Evolutionary conservation across 2,329 filamentous ascomycete genomes (phyloP), one percentile per base, ranked within the genome.

Genomic region (Graphilbum sp.): DNA sequence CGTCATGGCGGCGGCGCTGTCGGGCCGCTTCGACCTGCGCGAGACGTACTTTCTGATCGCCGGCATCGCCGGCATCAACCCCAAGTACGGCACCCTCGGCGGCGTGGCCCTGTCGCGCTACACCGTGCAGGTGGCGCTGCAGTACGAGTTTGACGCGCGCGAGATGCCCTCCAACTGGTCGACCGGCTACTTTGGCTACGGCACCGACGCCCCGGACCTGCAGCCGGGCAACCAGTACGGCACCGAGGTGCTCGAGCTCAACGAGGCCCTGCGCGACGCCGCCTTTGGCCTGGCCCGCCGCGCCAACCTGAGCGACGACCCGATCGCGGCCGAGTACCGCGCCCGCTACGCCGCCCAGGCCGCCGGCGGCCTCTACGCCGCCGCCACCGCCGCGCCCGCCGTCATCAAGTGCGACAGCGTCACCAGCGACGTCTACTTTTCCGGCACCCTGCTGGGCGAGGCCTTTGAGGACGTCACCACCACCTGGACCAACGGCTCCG

Each of bases 11-110:
- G 61, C 85, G 10, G 60, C 70, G n/a, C 63, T 76, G 13, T 79
- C 72, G 0, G 52, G 60, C 2, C 50, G 59, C 11, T 83, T 86
- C 53, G 66, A 85, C 54, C 63, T 86, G 12, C 64, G 58, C 2
- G 54, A 62, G 35, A 79, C 79, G 1, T 86, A 86, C 57, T 83
- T 84, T 55, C 55, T 86, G 41, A 54, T 82, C 23, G 72, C 67
- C 1, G 81, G 80, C 3, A 85, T 87, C 44, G 79, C 74, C 2
- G 80, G 81, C n/a, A 64, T 83, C 32, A 84, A 73, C 52, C 81
- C 80, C 1, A 69, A 75, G 43, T 57, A 72, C 20, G 73, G 67
- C 18, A 83, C 79, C 0, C 62, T 80, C 5, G 72, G 69, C 33
- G 67, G 69, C 31, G 78, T 82, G 0, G 75, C 76, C 1, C 71